Evolutionary conservation across 2,329 filamentous ascomycete species (phyloP).

Genomic region (Trichoderma harzianum): DNA sequence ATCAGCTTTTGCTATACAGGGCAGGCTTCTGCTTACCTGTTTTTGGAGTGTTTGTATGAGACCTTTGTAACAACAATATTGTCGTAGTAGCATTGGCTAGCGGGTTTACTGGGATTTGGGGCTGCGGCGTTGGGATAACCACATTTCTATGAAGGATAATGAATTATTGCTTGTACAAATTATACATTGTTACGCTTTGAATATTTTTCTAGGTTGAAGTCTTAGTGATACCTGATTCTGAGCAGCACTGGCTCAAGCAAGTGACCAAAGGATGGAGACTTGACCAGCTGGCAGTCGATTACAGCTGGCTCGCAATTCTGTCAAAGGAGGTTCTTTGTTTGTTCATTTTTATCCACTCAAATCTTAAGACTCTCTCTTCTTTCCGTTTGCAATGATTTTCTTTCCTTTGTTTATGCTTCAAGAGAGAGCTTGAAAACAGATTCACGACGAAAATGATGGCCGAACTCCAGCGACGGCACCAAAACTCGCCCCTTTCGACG

Average conservation of each 20-base stretch:
- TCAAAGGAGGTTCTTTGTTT: neutral
- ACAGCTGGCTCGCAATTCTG: neutral
- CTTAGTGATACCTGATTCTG: neutral
- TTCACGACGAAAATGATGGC: neutral
- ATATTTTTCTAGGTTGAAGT: neutral
- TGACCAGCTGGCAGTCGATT: neutral
- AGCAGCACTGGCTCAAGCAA: neutral
- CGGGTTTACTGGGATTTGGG: neutral
- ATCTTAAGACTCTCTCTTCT: too few relatives aligned
- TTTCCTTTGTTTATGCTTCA: neutral
- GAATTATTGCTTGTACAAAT: neutral
- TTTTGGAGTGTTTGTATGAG: neutral
- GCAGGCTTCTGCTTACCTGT: neutral
- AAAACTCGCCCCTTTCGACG: neutral
- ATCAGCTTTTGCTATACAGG: neutral
- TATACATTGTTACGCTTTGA: neutral
- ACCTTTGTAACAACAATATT: slow-evolving; percentile 1
- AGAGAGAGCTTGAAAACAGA: neutral
- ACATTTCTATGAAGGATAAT: neutral
- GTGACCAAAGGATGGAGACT: neutral
- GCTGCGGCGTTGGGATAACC: neutral
- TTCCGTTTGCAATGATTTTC: neutral
- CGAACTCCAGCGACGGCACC: neutral
- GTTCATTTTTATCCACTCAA: too few relatives aligned
- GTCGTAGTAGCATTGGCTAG: slow-evolving; percentile 4